Percentiles rank a stretch among this genome's conserved stretches.
Conservation (phyloP, 495 filamentous ascomycete species). For the Aspergillus haitiensis region DNA sequence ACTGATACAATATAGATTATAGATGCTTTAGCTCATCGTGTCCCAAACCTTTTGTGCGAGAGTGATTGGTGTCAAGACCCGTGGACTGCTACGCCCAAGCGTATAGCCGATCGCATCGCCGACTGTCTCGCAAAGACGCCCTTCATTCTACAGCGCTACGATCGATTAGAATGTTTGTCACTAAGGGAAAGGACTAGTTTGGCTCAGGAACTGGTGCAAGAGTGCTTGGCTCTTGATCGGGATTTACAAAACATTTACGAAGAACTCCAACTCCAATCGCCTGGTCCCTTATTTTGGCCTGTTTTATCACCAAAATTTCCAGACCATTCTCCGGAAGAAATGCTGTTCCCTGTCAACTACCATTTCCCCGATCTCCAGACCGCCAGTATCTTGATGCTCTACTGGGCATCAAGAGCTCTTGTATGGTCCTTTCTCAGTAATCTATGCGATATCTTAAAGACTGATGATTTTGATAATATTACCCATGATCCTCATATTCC, state of each 20-base stretch:
- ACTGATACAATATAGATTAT: constrained; percentile 18
- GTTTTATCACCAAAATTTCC: constrained; percentile 21
- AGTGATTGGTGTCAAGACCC: constrained; percentile 32
- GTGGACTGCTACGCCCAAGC: constrained; percentile 28
- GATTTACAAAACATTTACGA: constrained; percentile 27
- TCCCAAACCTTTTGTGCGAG: constrained; percentile 29
- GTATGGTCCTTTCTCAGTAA: constrained; percentile 28
- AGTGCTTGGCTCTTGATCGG: constrained; percentile 32
- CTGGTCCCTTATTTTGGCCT: constrained; percentile 32
- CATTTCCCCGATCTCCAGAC: constrained; percentile 28
- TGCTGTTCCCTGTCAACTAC: constrained; percentile 34
- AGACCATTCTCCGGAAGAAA: constrained; percentile 2
- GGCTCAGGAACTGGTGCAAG: constrained; percentile 14
- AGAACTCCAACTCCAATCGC: constrained; percentile 20
- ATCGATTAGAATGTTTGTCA: constrained; percentile 13
- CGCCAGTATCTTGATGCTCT: constrained; percentile 33
- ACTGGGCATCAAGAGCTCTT: constrained; percentile 34
- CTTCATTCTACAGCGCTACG: constrained; percentile 23
- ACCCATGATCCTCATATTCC: neutral
- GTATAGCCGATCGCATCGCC: constrained; percentile 25
- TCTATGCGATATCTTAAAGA: constrained; percentile 18
- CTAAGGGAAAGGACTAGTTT: constrained; percentile 13
- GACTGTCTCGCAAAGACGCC: constrained; percentile 32
- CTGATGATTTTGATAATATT: neutral
- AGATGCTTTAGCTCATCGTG: constrained; percentile 18